Evolutionary conservation across 345 rosid genomes (phyloP).

Genomic region (Trapa incisa): DNA sequence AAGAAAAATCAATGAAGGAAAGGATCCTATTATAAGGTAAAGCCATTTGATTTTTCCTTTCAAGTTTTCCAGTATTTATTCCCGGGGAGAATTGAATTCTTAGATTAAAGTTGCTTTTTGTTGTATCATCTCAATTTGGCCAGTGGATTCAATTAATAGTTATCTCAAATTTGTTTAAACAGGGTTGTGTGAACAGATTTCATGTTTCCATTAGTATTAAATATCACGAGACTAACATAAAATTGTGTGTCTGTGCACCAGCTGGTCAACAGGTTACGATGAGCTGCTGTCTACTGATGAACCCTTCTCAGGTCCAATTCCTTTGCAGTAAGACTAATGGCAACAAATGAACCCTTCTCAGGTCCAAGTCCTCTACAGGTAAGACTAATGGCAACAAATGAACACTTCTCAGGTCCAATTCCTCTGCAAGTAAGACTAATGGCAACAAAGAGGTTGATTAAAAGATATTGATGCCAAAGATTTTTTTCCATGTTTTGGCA

Average conservation of each 20-base stretch:
- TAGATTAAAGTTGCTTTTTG: too few species aligned
- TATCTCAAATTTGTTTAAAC: too few species aligned
- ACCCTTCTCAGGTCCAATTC: conserved; percentile 71
- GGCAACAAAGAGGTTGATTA: background rate
- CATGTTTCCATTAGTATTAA: background rate
- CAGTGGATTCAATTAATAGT: too few species aligned
- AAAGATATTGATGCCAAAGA: background rate
- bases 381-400: conserved; percentile 30
- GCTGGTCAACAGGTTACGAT: conserved; percentile 85
- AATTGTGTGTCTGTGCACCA: conserved; percentile 13
- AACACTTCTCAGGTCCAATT: conserved; percentile 67
- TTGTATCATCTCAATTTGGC: too few species aligned
- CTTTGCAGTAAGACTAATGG: conserved; percentile 52
- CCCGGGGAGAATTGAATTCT: too few species aligned
- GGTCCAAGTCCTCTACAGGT: too few species aligned
- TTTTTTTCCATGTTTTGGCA: background rate
- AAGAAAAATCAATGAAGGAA: conserved; percentile 39
- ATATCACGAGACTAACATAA: background rate
- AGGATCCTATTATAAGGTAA: conserved; percentile 75
- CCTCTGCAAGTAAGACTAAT: conserved; percentile 58
- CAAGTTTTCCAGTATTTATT: background rate
- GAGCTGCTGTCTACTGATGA: conserved; percentile 65
- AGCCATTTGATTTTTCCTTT: background rate
- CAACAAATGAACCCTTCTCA: background rate
- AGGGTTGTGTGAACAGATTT: background rate